A percentile compares a stretch with the other conserved stretches of the same genome.
Evolutionary conservation across 805 yeast genomes (phyloP).

Genomic region (Candida golubevii): DNA sequence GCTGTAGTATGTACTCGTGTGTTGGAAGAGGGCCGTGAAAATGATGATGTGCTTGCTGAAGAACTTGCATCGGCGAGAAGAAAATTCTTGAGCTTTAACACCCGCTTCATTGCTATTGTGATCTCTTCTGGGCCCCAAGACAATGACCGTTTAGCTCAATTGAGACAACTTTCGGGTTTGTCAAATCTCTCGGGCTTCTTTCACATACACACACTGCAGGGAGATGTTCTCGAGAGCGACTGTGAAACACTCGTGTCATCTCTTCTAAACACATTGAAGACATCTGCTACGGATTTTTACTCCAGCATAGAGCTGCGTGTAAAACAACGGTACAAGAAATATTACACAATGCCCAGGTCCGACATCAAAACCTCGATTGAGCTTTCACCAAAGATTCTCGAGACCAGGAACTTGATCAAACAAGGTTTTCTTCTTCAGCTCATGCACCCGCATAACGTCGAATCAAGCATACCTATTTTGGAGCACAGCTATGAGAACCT

Average conservation of each 20-base stretch:
- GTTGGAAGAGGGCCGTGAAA: conserved; percentile 16
- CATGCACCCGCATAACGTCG: conserved; percentile 31
- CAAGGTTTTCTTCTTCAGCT: conserved; percentile 33
- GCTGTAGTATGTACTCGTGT: conserved; percentile 22
- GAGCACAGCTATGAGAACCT: conserved; percentile 33
- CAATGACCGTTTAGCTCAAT: conserved; percentile 20
- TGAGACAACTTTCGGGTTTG: conserved; percentile 28
- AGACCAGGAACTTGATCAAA: conserved; percentile 35
- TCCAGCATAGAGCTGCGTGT: conserved; percentile 27
- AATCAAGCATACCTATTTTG: conserved; percentile 24
- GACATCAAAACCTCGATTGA: conserved; percentile 25
- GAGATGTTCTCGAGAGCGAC: conserved; percentile 21
- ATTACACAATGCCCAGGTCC: conserved; percentile 31
- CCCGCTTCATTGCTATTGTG: conserved; percentile 23
- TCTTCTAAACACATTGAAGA: conserved; percentile 27
- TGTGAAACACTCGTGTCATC: conserved; percentile 28
- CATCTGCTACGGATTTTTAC: conserved; percentile 32
- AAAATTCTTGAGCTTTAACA: conserved; percentile 6
- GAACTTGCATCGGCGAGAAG: conserved; percentile 2
- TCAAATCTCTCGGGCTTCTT: conserved; percentile 30
- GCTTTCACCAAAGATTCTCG: conserved; percentile 35
- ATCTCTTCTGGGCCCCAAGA: conserved; percentile 14
- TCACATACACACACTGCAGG: conserved; percentile 13
- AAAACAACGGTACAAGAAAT: conserved; percentile 33
- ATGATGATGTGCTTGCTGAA: conserved; percentile 12